These are phyloP conservation scores for Pythium biforme DNA, from an alignment of 352 stramenopile species.

Conservation along the genomic window DNA sequence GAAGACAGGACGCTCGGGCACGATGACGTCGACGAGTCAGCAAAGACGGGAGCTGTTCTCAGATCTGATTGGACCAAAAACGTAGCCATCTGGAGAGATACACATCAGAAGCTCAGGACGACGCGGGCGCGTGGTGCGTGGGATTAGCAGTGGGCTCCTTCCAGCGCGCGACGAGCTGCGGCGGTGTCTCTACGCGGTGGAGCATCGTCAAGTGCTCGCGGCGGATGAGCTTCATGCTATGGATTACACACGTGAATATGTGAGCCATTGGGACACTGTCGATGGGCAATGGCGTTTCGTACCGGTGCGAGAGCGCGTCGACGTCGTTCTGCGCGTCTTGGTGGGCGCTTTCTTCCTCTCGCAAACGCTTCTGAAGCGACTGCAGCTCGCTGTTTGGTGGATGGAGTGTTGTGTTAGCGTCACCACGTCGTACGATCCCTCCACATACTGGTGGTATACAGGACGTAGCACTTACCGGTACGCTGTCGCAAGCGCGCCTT, in stretches of 20 bases:
- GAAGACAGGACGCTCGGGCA: constrained; percentile 13
- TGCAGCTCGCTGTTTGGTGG: constrained; percentile 32
- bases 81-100: neutral
- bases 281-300: neutral
- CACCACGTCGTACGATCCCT: too few relatives aligned
- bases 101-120: neutral
- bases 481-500: constrained; percentile 28
- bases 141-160: constrained; percentile 15
- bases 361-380: constrained; percentile 34
- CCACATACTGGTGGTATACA: too few relatives aligned
- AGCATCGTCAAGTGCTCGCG: constrained; percentile 38
- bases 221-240: constrained; percentile 38
- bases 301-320: constrained; percentile 40
- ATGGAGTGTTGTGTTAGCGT: neutral
- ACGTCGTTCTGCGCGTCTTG: constrained; percentile 35
- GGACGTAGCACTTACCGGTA: constrained; percentile 30
- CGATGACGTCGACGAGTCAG: neutral
- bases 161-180: constrained; percentile 22
- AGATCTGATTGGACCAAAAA: constrained; percentile 12
- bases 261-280: neutral
- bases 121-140: neutral
- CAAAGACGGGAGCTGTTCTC: neutral
- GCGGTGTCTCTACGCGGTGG: constrained; percentile 33
- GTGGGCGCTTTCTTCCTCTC: constrained; percentile 37
- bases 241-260: neutral